Percentiles rank a stretch among this genome's conserved stretches.
Evolutionary conservation across 441 rosid genomes (phyloP).

Genomic region (Euphorbia corollata): DNA sequence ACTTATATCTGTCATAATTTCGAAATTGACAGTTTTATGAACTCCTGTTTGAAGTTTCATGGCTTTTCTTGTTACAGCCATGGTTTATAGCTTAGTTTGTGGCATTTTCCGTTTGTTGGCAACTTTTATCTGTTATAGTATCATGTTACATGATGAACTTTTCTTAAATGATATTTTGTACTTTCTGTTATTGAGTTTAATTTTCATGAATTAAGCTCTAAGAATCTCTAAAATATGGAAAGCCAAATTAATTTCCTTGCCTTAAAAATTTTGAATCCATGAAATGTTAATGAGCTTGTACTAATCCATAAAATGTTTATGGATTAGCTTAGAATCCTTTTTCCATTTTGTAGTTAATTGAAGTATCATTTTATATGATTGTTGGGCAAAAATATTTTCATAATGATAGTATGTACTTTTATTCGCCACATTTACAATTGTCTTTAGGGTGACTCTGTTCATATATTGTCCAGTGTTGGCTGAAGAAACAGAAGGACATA

Average conservation of each 20-base stretch:
- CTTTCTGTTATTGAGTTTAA: too few relatives aligned
- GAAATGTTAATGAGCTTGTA: too few relatives aligned
- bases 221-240: too few relatives aligned
- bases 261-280: not conserved
- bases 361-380: not conserved
- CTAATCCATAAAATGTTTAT: too few relatives aligned
- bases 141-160: too few relatives aligned
- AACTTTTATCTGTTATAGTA: not conserved
- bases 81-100: too few relatives aligned
- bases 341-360: too few relatives aligned
- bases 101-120: not conserved
- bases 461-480: constrained; percentile 59
- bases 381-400: constrained; percentile 3
- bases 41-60: too few relatives aligned
- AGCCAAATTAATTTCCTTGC: not conserved
- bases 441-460: not conserved
- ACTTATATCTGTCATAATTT: not conserved
- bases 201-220: too few relatives aligned
- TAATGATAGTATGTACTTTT: not conserved
- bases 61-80: too few relatives aligned
- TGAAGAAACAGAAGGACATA: constrained; percentile 84
- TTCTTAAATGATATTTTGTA: too few relatives aligned
- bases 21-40: not conserved
- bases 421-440: not conserved
- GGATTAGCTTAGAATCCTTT: too few relatives aligned